Evolutionary conservation across 129 eudicot species (phyloP).

Genomic region (Centrapalus pauciflorus): DNA sequence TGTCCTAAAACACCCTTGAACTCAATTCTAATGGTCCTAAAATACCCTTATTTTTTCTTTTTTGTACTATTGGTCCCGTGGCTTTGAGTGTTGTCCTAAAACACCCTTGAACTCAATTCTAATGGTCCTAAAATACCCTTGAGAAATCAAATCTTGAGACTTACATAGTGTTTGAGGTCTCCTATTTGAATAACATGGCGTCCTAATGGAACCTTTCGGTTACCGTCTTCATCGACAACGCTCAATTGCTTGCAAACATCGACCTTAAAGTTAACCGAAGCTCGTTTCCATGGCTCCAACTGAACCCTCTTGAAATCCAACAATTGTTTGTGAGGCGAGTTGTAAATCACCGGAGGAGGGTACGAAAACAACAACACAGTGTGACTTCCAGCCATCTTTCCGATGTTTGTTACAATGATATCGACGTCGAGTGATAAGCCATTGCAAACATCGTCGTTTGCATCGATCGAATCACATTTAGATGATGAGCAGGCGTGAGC

Average conservation of each 20-base stretch:
- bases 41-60: no score
- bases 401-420: conserved; percentile 26
- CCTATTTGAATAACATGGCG: conserved; percentile 22
- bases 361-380: conserved; percentile 27
- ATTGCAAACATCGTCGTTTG: conserved; percentile 15
- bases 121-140: no score
- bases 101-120: no score
- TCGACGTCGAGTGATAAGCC: conserved; percentile 10
- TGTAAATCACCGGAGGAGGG: conserved; percentile 24
- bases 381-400: conserved; percentile 32
- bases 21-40: no score
- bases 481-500: conserved; percentile 8
- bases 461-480: conserved; percentile 15
- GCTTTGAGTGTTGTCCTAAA: no score
- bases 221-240: conserved; percentile 29
- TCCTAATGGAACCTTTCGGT: conserved; percentile 18
- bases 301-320: conserved; percentile 30
- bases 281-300: background rate
- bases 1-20: no score
- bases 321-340: conserved; percentile 19
- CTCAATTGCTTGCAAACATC: conserved; percentile 27
- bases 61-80: no score
- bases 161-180: conserved; percentile 12
- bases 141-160: conserved; percentile 7
- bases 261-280: conserved; percentile 13